Conservation (phyloP, 2,329 filamentous ascomycete genomes). For the Cladosporium velox region DNA sequence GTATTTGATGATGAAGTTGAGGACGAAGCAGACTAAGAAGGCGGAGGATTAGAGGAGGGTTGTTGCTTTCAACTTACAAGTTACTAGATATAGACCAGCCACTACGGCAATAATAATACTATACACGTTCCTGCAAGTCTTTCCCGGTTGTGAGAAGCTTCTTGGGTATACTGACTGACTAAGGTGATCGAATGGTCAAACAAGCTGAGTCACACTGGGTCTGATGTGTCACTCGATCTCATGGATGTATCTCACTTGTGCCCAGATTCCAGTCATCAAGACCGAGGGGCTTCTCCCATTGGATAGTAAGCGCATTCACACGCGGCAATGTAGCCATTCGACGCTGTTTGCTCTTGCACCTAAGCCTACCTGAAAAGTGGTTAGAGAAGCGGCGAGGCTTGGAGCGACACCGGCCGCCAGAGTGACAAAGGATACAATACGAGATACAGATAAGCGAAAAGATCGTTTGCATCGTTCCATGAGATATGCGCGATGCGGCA, state of each 20-base stretch:
- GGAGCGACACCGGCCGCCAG: no score
- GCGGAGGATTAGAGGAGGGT: conserved; percentile 33
- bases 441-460: no score
- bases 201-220: neutral
- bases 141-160: neutral
- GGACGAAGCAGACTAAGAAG: conserved; percentile 46
- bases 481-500: no score
- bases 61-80: neutral
- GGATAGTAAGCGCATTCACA: no score
- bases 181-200: neutral
- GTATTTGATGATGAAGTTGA: conserved; percentile 42
- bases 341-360: no score
- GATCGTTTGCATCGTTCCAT: no score
- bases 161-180: neutral
- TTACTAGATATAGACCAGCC: neutral
- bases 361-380: no score
- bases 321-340: no score
- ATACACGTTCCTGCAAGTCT: neutral
- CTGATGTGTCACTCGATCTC: neutral
- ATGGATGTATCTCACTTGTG: neutral
- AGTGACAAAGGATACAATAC: no score
- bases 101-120: neutral
- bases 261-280: no score
- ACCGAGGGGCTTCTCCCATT: no score
- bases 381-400: no score